Evolutionary conservation across 2,329 filamentous ascomycete genomes (phyloP).

Genomic region (Moelleriella libera): DNA sequence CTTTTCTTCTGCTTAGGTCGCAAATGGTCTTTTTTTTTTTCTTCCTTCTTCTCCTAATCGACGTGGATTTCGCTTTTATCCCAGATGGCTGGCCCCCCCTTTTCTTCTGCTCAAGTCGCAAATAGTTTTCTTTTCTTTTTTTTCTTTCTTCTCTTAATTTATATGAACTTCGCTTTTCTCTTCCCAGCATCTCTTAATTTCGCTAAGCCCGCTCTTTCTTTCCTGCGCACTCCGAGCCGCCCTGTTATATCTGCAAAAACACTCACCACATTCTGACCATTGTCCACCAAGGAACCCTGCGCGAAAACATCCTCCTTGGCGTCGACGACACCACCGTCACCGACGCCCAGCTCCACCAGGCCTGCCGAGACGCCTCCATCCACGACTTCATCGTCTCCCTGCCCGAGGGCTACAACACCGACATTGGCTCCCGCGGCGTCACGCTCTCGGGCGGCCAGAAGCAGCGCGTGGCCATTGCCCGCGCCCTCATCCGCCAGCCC

Average conservation of each 20-base stretch:
- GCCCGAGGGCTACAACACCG: slow-evolving; percentile 53
- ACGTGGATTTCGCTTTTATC: too few relatives aligned
- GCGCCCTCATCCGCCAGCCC: slow-evolving; percentile 53
- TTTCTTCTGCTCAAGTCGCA: too few relatives aligned
- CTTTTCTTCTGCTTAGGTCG: too few relatives aligned
- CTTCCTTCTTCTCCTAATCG: too few relatives aligned
- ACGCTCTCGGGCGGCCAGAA: slow-evolving; percentile 59
- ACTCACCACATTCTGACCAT: neutral
- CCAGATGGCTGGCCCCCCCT: too few relatives aligned
- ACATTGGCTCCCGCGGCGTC: slow-evolving; percentile 52
- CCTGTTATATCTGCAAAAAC: neutral
- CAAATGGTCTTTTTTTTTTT: too few relatives aligned
- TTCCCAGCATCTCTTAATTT: too few relatives aligned
- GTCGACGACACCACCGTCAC: slow-evolving; percentile 38
- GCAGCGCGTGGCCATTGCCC: slow-evolving; percentile 55
- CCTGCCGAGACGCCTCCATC: slow-evolving; percentile 49
- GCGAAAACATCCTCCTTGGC: slow-evolving; percentile 56
- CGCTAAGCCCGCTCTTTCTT: too few relatives aligned
- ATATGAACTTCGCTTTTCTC: too few relatives aligned
- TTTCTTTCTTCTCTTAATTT: too few relatives aligned
- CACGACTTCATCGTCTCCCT: slow-evolving; percentile 57
- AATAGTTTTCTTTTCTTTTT: too few relatives aligned
- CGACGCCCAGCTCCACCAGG: slow-evolving; percentile 36
- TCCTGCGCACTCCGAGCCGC: too few relatives aligned
- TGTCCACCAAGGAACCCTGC: slow-evolving; percentile 33